Base-by-base conservation (phyloP, 2,329 filamentous ascomycete genomes). In the Hypoxylon sp. region DNA sequence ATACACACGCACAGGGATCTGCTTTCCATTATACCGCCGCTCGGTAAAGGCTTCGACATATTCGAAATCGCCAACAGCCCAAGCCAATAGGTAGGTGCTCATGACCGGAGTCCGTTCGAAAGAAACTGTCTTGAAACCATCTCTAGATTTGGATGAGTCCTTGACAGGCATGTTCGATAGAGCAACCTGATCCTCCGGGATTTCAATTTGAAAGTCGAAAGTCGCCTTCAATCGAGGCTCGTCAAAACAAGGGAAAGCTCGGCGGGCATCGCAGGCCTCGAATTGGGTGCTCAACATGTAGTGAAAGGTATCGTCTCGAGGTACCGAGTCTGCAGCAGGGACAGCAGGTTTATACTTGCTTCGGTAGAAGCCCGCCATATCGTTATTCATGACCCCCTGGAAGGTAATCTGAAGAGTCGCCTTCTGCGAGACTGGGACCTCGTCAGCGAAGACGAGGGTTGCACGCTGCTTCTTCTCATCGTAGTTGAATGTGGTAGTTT, bases 201-300 rank as follows among this genome's bases (percentile, higher is more conserved):
- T 88, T 83, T 98, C 95, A 70, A 99, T 92, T 76, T 94, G 88
- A 66, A 99, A 92, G 80, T 98, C 94, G 77, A 98, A 98, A 2
- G 94, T 95, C 10, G 96, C 94, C 83, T 99, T 99, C 71, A 98
- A 87, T 77, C 97, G 97, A 46, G 96, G 96, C 83, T 99, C 96
- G 78, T 99, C 96, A 77, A 98, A 98, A 84, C 96, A 99, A 52
- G 96, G 96, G 82, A 99, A 98, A 8, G 96, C 95, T 73, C 94
- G 88, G 72, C 96, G 91, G 69, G 96, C 96, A 82, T 99, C 96
- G 77, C 94, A 97, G 50, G 94, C 92, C 84, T 99, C 96, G 78
- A 99, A 99, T 80, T 99, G 96, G 53, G 96, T 99, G 84, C 93
- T 97, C 81, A 97, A 85, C 92, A 95, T 94, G 78, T 88, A 87